phyloP scores from a whole-genome alignment of 2,329 filamentous ascomycete genomes.

The Pseudonectria buxi region DNA sequence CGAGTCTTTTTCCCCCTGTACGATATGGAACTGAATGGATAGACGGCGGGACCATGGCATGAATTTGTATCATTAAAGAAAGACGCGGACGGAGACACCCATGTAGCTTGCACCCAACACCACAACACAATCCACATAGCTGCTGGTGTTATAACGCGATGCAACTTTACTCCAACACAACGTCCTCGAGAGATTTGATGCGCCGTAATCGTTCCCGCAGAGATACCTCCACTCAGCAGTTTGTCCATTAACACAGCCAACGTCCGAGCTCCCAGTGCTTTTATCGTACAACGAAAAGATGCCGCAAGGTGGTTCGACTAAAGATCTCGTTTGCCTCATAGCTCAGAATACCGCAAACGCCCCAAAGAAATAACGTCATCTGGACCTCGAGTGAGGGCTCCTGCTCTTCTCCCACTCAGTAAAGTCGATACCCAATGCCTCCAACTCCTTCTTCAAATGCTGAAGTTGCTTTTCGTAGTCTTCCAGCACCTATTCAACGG shows the following conservation, averaged over 20 bases:
- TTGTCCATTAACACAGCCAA: too few relatives aligned
- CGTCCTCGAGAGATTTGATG: too few relatives aligned
- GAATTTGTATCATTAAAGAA: conserved; percentile 16
- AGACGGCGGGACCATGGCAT: conserved; percentile 15
- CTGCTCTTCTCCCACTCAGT: conserved; percentile 48
- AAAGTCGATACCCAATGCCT: conserved; percentile 53
- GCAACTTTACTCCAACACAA: too few relatives aligned
- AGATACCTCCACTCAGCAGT: too few relatives aligned
- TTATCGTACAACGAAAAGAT: too few relatives aligned
- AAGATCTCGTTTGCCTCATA: too few relatives aligned
- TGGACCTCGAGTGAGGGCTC: conserved; percentile 31
- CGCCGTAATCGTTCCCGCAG: too few relatives aligned
- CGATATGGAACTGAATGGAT: conserved; percentile 15
- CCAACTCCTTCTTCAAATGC: conserved; percentile 67
- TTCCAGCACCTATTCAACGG: conserved; percentile 57
- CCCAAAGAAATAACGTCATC: conserved; percentile 8
- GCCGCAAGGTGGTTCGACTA: background rate
- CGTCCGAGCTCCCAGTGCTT: too few relatives aligned
- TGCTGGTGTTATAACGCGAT: too few relatives aligned
- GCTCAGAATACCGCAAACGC: too few relatives aligned
- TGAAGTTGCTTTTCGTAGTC: conserved; percentile 76
- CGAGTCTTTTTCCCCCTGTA: conserved; percentile 12
- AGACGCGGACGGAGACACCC: conserved; percentile 11
- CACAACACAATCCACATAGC: conserved; percentile 2
- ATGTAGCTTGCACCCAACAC: conserved; percentile 9